A percentile compares a stretch with the other conserved stretches of the same genome.
Conservation (phyloP, 1,139 yeast genomes). For the Lodderomyces theae region DNA sequence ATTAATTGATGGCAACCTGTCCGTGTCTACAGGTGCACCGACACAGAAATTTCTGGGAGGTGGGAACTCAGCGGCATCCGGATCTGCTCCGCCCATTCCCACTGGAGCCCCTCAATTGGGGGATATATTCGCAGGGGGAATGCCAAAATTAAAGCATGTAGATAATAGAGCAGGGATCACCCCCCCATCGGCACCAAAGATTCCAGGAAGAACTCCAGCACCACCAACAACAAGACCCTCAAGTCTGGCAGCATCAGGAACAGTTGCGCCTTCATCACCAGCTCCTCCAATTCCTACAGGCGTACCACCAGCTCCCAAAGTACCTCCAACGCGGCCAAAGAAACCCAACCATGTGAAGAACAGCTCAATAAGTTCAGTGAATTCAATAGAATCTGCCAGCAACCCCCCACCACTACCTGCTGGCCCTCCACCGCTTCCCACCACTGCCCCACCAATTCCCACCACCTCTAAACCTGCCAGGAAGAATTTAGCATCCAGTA, state of each 20-base stretch:
- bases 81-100: slow-evolving; percentile 17
- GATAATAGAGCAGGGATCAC: slow-evolving; percentile 45
- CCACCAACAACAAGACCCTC: slow-evolving; percentile 28
- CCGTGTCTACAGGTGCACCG: slow-evolving; percentile 16
- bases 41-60: slow-evolving; percentile 9
- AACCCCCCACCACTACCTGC: slow-evolving; percentile 20
- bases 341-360: slow-evolving; percentile 33
- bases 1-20: slow-evolving; percentile 31
- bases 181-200: slow-evolving; percentile 19
- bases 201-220: slow-evolving; percentile 15
- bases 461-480: background rate
- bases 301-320: slow-evolving; percentile 21
- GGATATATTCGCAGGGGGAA: slow-evolving; percentile 81
- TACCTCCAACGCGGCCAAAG: slow-evolving; percentile 31
- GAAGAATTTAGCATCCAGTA: slow-evolving; percentile 15
- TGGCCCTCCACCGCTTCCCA: slow-evolving; percentile 18
- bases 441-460: slow-evolving; percentile 21
- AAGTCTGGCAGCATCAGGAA: slow-evolving; percentile 20
- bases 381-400: slow-evolving; percentile 14
- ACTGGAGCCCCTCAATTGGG: slow-evolving; percentile 60
- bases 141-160: slow-evolving; percentile 71
- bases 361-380: slow-evolving; percentile 20
- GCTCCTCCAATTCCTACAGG: slow-evolving; percentile 16
- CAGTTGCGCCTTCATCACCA: slow-evolving; percentile 23
- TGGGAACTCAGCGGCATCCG: slow-evolving; percentile 12